Conservation (phyloP, 2,329 filamentous ascomycete genomes). For the Colletotrichum tropicale region DNA sequence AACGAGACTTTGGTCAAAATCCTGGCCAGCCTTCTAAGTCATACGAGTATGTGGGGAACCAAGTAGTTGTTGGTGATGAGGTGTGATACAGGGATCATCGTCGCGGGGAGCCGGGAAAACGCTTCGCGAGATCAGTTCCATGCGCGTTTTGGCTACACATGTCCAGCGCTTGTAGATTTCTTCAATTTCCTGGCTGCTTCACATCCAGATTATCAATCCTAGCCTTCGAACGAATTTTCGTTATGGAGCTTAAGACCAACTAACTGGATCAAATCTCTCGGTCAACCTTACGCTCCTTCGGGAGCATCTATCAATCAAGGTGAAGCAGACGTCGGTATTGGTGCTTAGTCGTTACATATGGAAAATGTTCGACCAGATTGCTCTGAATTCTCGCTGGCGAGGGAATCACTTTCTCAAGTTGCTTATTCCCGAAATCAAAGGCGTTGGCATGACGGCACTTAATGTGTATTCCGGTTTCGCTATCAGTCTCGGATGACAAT, state of each 20-base stretch:
- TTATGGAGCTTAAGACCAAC: not conserved
- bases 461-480: accelerated
- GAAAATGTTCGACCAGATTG: accelerated
- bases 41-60: not conserved
- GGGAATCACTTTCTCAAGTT: accelerated
- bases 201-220: accelerated
- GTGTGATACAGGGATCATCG: not conserved
- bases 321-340: not conserved
- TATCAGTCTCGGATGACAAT: not conserved
- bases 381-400: accelerated
- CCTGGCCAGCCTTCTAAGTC: not conserved
- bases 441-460: accelerated
- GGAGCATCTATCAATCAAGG: not conserved
- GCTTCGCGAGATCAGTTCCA: not conserved
- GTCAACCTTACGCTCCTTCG: accelerated
- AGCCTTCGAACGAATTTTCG: accelerated
- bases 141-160: accelerated
- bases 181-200: not conserved
- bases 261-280: not conserved
- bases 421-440: not conserved
- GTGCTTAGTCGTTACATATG: not conserved
- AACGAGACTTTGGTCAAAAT: not conserved
- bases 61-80: not conserved
- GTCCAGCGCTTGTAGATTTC: accelerated
- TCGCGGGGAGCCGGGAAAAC: not conserved